A percentile compares a stretch with the other conserved stretches of the same genome.
Conservation (phyloP, 2,329 filamentous ascomycete genomes). For the Colletotrichum spinosum region DNA sequence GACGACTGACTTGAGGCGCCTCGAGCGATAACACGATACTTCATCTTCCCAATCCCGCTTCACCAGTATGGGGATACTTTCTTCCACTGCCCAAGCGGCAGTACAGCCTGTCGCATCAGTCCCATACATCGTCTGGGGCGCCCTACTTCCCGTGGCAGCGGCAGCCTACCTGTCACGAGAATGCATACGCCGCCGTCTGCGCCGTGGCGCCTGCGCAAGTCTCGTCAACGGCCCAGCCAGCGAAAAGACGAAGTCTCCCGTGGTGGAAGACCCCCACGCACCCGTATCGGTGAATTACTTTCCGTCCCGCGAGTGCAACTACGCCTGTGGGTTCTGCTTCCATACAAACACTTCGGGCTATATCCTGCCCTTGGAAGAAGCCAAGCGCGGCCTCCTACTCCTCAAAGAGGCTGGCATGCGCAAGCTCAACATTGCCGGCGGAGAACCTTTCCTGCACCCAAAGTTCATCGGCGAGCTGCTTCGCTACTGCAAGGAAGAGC, state of each 20-base stretch:
- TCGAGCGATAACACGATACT: too few species aligned
- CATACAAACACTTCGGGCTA: conserved; percentile 63
- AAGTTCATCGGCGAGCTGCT: conserved; percentile 55
- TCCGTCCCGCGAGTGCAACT: conserved; percentile 37
- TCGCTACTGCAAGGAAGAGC: conserved; percentile 59
- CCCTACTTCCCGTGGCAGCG: background rate
- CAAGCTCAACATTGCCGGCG: conserved; percentile 67
- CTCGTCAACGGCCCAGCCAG: background rate
- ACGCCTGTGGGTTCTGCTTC: conserved; percentile 65
- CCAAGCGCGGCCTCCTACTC: conserved; percentile 57
- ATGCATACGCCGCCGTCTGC: background rate
- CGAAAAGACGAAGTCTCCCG: conserved; percentile 2
- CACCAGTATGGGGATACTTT: conserved; percentile 1
- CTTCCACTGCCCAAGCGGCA: background rate
- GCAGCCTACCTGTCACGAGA: background rate
- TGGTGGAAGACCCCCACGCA: conserved; percentile 4
- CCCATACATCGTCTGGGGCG: background rate
- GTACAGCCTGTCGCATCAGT: background rate
- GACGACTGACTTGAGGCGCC: too few species aligned
- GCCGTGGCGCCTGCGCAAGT: background rate
- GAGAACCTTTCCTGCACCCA: conserved; percentile 65
- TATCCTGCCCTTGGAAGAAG: conserved; percentile 52
- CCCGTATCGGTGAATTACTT: conserved; percentile 39
- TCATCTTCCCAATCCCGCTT: too few species aligned
- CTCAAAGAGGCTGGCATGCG: conserved; percentile 63